Evolutionary conservation across 352 stramenopile genomes (phyloP).

Genomic region (Blastocystis sp.): DNA sequence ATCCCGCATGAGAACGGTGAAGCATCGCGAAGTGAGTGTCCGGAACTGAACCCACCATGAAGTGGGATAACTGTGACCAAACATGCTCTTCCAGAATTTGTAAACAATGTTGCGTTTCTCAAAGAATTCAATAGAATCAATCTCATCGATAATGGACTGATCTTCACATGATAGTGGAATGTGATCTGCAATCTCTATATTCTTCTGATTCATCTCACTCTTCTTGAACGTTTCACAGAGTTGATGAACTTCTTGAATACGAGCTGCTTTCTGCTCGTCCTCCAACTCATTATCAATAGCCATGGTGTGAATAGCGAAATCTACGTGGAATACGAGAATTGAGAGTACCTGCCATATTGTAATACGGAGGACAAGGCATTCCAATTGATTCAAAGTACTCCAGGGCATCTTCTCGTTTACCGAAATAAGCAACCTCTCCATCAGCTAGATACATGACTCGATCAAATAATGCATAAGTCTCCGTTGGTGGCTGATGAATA

Average conservation of each 20-base stretch:
- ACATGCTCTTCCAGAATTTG: conserved; percentile 44
- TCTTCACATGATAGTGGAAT: neutral
- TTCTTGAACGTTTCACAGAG: conserved; percentile 44
- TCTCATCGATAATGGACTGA: neutral
- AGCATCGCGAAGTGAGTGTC: neutral
- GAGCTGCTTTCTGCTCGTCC: conserved; percentile 16
- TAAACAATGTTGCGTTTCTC: conserved; percentile 29
- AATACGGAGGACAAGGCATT: conserved; percentile 46
- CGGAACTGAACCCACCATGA: conserved; percentile 41
- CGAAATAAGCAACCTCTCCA: conserved; percentile 45
- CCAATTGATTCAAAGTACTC: conserved; percentile 38
- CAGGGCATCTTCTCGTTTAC: neutral
- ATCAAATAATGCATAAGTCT: conserved; percentile 54
- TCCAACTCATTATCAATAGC: conserved; percentile 55
- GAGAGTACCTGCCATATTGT: conserved; percentile 38
- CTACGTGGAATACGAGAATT: neutral
- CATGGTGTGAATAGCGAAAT: conserved; percentile 52
- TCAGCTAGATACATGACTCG: conserved; percentile 47
- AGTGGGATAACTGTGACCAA: conserved; percentile 2
- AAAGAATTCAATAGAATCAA: conserved; percentile 26
- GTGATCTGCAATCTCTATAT: neutral
- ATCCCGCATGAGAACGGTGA: conserved; percentile 11
- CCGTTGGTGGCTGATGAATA: conserved; percentile 53
- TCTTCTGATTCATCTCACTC: neutral
- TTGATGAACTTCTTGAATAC: conserved; percentile 13